These are phyloP conservation scores for Talaromyces pinophilus DNA, from an alignment of 2,329 filamentous ascomycete genomes.

Conservation along the genomic window DNA sequence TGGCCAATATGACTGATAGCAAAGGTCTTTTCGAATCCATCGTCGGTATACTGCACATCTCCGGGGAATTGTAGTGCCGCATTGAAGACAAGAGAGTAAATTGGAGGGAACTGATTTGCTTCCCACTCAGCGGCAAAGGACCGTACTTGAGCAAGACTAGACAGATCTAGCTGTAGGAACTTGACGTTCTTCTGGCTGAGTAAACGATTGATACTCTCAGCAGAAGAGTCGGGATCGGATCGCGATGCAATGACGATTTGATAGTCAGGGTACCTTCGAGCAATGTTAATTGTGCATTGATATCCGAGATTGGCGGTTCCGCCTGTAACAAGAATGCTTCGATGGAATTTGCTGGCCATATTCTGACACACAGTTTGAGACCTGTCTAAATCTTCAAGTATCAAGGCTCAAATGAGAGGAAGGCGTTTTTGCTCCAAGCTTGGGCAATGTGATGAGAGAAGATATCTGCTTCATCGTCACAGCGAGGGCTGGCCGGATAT, in stretches of 20 bases:
- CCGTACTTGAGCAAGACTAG: slow-evolving; percentile 44
- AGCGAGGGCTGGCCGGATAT: neutral
- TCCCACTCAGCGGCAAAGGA: slow-evolving; percentile 44
- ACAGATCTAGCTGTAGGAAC: slow-evolving; percentile 50
- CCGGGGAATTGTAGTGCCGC: slow-evolving; percentile 51
- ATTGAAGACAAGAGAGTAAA: slow-evolving; percentile 52
- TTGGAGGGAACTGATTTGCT: slow-evolving; percentile 41
- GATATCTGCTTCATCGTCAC: neutral
- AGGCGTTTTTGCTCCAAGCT: neutral
- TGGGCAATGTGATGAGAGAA: neutral
- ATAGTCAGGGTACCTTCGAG: slow-evolving; percentile 43
- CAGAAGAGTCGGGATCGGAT: slow-evolving; percentile 46
- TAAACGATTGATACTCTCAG: slow-evolving; percentile 46
- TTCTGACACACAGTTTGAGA: neutral
- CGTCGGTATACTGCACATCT: slow-evolving; percentile 36
- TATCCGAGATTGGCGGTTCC: slow-evolving; percentile 51
- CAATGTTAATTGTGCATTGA: slow-evolving; percentile 44
- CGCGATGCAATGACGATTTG: slow-evolving; percentile 49
- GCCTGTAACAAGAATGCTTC: slow-evolving; percentile 45
- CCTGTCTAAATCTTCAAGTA: neutral
- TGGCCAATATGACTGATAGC: slow-evolving; percentile 55
- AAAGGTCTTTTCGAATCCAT: slow-evolving; percentile 55
- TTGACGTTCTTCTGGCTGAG: slow-evolving; percentile 44
- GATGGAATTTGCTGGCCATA: slow-evolving; percentile 4
- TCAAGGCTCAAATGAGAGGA: no score